A percentile compares a stretch with the other conserved stretches of the same genome.
phyloP scores from a whole-genome alignment of 768 basidiomycete species.

The Tulasnella sp. region DNA sequence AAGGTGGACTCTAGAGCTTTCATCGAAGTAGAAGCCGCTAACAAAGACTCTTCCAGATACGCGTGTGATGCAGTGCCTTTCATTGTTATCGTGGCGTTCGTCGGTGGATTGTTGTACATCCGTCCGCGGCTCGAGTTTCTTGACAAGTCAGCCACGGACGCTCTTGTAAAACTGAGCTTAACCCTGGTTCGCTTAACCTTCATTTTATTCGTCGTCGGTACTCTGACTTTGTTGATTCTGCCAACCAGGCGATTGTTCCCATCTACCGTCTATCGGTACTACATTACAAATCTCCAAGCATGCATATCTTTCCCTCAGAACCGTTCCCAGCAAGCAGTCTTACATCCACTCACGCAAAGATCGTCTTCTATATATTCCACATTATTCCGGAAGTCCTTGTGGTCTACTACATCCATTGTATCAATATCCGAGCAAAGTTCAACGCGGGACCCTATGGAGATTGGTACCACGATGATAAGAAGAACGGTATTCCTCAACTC shows the following conservation, averaged over 20 bases:
- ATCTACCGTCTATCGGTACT: constrained; percentile 9
- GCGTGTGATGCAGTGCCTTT: not conserved
- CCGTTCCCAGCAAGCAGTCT: not conserved
- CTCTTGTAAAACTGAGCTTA: not conserved
- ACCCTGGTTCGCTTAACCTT: not conserved
- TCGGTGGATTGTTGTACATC: not conserved
- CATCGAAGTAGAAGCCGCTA: not conserved
- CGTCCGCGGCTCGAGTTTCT: not conserved
- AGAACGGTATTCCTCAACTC: not conserved
- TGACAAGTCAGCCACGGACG: not conserved
- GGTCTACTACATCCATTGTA: not conserved
- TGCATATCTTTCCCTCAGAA: not conserved
- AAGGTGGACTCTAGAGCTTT: not conserved
- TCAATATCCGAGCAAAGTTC: constrained; percentile 5
- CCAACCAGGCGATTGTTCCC: not conserved
- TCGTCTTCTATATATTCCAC: constrained; percentile 18
- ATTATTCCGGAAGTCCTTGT: not conserved
- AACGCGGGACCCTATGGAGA: constrained; percentile 22
- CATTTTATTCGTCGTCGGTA: no score
- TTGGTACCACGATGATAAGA: not conserved
- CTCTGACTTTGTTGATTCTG: not conserved
- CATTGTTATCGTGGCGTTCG: not conserved
- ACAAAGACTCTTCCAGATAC: not conserved
- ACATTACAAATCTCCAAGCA: not conserved
- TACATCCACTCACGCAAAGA: not conserved